Conservation (phyloP, 495 filamentous ascomycete species). For the Talaromyces trachyspermus region DNA sequence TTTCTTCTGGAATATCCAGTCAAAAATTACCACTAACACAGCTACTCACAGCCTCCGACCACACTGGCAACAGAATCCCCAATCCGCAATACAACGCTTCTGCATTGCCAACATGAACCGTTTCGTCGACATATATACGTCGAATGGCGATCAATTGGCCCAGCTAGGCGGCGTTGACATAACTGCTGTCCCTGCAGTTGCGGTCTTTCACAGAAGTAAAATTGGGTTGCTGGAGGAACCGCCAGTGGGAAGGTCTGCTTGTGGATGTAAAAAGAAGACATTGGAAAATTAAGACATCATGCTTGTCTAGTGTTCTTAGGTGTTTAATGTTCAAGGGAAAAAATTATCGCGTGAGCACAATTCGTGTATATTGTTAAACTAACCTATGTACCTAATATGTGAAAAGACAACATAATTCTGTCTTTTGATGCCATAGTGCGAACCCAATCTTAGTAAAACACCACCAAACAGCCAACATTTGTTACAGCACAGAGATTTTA, state of each 20-base stretch:
- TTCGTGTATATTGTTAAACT: not conserved
- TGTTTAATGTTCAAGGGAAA: no score
- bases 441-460: not conserved
- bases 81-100: slow-evolving; percentile 72
- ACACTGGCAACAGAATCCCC: slow-evolving; percentile 80
- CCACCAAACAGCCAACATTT: slow-evolving; percentile 13
- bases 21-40: slow-evolving; percentile 1
- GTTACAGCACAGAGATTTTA: no score
- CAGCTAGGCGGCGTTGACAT: slow-evolving; percentile 85
- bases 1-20: slow-evolving; percentile 5
- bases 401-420: not conserved
- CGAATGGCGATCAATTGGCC: slow-evolving; percentile 76
- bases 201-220: slow-evolving; percentile 78
- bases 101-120: slow-evolving; percentile 97
- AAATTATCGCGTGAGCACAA: not conserved
- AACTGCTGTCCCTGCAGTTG: slow-evolving; percentile 88
- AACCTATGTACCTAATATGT: not conserved
- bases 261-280: slow-evolving; percentile 58
- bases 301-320: no score
- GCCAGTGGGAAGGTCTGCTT: slow-evolving; percentile 88
- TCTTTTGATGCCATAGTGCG: not conserved
- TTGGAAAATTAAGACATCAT: no score
- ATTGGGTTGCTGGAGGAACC: slow-evolving; percentile 91
- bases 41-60: slow-evolving; percentile 65
- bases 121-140: slow-evolving; percentile 83